phyloP scores from a whole-genome alignment of 164 flowering plant genomes.

The Vitis cinerea region DNA sequence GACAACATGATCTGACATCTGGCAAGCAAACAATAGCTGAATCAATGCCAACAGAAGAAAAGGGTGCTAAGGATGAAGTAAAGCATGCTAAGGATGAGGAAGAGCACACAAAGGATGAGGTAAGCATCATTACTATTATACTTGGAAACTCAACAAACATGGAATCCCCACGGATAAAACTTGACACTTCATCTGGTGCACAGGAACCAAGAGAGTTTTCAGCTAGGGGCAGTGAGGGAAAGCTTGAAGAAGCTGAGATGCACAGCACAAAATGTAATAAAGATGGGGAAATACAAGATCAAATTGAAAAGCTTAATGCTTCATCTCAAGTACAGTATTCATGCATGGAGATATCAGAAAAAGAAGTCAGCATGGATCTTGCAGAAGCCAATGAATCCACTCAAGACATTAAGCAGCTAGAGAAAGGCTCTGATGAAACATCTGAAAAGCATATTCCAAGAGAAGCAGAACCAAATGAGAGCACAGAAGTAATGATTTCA shows the following conservation, averaged over 20 bases:
- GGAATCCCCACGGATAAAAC: neutral
- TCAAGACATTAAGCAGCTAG: slow-evolving; percentile 13
- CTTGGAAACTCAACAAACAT: neutral
- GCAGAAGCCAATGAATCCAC: slow-evolving; percentile 13
- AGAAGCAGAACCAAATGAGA: slow-evolving; percentile 13
- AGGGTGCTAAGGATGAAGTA: slow-evolving; percentile 16
- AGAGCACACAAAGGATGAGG: slow-evolving; percentile 15
- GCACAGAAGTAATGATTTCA: slow-evolving; percentile 6
- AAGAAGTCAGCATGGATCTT: slow-evolving; percentile 10
- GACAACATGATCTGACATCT: neutral
- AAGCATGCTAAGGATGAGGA: slow-evolving; percentile 15
- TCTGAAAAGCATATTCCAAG: slow-evolving; percentile 17
- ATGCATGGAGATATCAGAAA: slow-evolving; percentile 4
- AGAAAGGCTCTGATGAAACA: slow-evolving; percentile 11
- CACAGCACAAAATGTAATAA: slow-evolving; percentile 8
- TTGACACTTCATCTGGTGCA: slow-evolving; percentile 10
- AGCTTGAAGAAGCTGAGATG: slow-evolving; percentile 14
- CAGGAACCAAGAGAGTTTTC: slow-evolving; percentile 20
- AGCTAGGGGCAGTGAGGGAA: slow-evolving; percentile 4
- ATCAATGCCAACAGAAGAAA: slow-evolving; percentile 10
- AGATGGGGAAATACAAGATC: slow-evolving; percentile 6
- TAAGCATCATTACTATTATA: slow-evolving; percentile 6
- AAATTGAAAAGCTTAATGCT: slow-evolving; percentile 2
- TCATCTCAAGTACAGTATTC: slow-evolving; percentile 14
- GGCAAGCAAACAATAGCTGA: slow-evolving; percentile 15